These are phyloP conservation scores for Waitea zeae DNA, from an alignment of 1,284 basidiomycete genomes.

Conservation along the genomic window DNA sequence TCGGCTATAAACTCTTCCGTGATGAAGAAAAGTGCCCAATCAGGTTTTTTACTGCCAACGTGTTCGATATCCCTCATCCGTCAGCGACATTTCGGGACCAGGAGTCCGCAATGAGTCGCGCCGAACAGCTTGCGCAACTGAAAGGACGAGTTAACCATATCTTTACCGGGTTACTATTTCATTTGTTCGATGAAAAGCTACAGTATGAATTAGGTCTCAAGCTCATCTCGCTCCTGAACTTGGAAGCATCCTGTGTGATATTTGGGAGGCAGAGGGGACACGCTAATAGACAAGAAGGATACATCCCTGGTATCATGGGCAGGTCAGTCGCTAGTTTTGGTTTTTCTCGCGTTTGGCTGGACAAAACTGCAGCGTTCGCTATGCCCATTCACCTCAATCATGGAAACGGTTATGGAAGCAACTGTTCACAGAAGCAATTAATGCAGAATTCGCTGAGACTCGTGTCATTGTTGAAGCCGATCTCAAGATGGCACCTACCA, in stretches of 20 bases:
- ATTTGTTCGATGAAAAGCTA: conserved; percentile 11
- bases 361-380: conserved; percentile 7
- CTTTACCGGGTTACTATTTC: conserved; percentile 11
- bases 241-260: conserved; percentile 4
- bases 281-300: conserved; percentile 5
- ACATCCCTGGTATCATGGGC: conserved; percentile 7
- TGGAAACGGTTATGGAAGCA: conserved; percentile 8
- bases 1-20: conserved; percentile 10
- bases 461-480: too few relatives aligned
- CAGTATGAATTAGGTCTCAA: conserved; percentile 10
- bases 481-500: too few relatives aligned
- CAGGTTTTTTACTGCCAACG: conserved; percentile 11
- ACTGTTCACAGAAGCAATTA: conserved; percentile 5
- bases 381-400: conserved; percentile 8
- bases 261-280: conserved; percentile 10
- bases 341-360: not conserved
- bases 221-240: conserved; percentile 8
- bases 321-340: not conserved
- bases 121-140: conserved; percentile 7
- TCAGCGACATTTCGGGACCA: not conserved
- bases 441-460: conserved; percentile 3
- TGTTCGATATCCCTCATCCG: conserved; percentile 8
- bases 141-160: conserved; percentile 8
- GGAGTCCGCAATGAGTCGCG: conserved; percentile 2
- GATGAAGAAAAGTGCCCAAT: conserved; percentile 9